Conservation (phyloP, 192 early-diverging fungal species). For the Entomortierella lignicola region DNA sequence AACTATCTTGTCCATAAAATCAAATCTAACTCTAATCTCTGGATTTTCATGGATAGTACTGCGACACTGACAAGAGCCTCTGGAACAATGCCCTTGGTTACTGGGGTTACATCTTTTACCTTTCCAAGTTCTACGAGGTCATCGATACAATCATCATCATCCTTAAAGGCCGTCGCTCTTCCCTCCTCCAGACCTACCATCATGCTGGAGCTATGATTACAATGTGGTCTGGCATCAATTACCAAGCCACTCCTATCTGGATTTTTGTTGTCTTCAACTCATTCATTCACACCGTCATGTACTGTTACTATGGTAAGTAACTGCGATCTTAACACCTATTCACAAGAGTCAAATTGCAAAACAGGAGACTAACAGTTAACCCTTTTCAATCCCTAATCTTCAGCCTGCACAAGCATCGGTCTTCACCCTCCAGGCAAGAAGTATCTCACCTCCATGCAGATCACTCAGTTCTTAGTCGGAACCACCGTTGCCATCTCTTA, state of each 20-base stretch:
- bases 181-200: constrained; percentile 87
- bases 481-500: constrained; percentile 73
- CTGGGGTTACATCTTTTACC: constrained; percentile 89
- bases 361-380: background rate
- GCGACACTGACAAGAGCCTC: constrained; percentile 71
- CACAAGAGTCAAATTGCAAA: too few relatives aligned
- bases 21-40: constrained; percentile 1
- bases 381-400: background rate
- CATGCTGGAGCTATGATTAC: constrained; percentile 87
- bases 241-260: constrained; percentile 79
- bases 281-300: constrained; percentile 91
- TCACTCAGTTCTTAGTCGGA: constrained; percentile 86
- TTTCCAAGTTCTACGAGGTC: constrained; percentile 85
- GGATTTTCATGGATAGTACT: constrained; percentile 57
- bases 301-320: constrained; percentile 74
- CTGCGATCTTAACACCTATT: too few relatives aligned
- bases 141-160: constrained; percentile 90
- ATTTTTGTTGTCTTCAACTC: constrained; percentile 89
- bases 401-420: constrained; percentile 74
- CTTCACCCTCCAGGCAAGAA: constrained; percentile 83
- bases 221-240: constrained; percentile 80
- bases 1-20: too few relatives aligned
- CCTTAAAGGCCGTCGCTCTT: constrained; percentile 79
- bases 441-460: constrained; percentile 85
- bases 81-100: constrained; percentile 81